These are phyloP conservation scores for Dendrocalamus sinicus DNA, from an alignment of 176 grass and related monocot species.

Conservation along the genomic window DNA sequence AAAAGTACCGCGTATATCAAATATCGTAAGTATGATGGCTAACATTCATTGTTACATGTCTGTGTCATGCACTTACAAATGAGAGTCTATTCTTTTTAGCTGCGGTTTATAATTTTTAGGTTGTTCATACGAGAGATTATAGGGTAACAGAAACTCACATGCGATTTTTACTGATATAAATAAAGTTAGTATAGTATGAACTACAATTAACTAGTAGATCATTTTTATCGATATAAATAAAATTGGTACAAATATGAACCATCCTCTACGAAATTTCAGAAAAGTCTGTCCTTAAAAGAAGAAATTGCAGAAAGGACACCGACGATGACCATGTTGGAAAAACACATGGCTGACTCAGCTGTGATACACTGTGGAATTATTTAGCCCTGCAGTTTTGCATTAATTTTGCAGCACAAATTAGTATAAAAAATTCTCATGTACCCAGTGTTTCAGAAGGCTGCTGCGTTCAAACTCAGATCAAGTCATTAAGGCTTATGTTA, in stretches of 20 bases:
- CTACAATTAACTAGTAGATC: no score
- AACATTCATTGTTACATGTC: neutral
- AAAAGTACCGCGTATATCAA: neutral
- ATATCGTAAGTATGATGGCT: neutral
- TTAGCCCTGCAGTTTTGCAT: neutral
- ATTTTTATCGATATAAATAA: no score
- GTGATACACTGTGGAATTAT: neutral
- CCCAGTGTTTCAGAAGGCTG: neutral
- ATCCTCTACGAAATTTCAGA: neutral
- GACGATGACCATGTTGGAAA: neutral
- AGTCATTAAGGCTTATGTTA: neutral
- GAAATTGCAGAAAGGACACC: neutral
- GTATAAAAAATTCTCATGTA: neutral
- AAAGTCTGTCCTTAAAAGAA: neutral
- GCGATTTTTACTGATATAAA: no score
- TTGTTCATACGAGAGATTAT: no score
- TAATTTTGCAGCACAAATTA: neutral
- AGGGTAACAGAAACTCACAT: no score
- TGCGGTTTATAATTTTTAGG: no score
- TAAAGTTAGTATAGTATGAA: neutral
- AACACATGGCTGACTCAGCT: constrained; percentile 40
- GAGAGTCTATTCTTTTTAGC: no score
- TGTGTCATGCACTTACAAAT: neutral
- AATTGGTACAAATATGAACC: neutral
- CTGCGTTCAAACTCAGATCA: neutral